A percentile compares a stretch with the other conserved stretches of the same genome.
These are phyloP conservation scores for Forsythia viridissima DNA, from an alignment of 257 asterid species.

Conservation along the genomic window DNA sequence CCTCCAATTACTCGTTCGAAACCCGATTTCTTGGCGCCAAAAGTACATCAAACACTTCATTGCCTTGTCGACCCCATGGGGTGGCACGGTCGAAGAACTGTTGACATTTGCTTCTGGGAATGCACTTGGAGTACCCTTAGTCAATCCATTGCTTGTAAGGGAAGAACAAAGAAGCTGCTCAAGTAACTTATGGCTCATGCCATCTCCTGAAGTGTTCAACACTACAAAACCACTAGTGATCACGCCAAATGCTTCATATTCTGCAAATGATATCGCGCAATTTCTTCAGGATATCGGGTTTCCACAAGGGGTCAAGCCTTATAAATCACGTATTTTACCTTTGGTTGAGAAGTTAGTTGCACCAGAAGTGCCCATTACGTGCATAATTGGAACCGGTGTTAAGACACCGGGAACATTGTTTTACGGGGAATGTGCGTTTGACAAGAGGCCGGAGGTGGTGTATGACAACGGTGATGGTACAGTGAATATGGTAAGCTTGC, in stretches of 20 bases:
- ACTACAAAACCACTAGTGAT: slow-evolving; percentile 34
- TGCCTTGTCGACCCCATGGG: slow-evolving; percentile 85
- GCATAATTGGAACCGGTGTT: slow-evolving; percentile 66
- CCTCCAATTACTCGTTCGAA: slow-evolving; percentile 58
- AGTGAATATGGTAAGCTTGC: slow-evolving; percentile 73
- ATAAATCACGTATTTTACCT: slow-evolving; percentile 58
- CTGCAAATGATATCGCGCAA: slow-evolving; percentile 39
- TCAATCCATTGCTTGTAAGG: slow-evolving; percentile 65
- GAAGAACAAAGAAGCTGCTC: slow-evolving; percentile 71
- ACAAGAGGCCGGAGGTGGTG: slow-evolving; percentile 55
- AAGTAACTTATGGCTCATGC: slow-evolving; percentile 76
- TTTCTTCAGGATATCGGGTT: slow-evolving; percentile 73
- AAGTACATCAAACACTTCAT: slow-evolving; percentile 69
- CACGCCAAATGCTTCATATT: slow-evolving; percentile 38
- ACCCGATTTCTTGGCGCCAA: slow-evolving; percentile 52
- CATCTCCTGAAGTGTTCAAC: slow-evolving; percentile 58
- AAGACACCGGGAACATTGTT: slow-evolving; percentile 56
- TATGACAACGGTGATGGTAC: slow-evolving; percentile 94
- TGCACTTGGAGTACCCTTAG: slow-evolving; percentile 71
- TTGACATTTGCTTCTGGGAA: slow-evolving; percentile 73
- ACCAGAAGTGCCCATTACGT: slow-evolving; percentile 55
- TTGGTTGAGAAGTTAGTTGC: slow-evolving; percentile 39
- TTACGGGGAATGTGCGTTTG: slow-evolving; percentile 56
- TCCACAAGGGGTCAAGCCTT: slow-evolving; percentile 56
- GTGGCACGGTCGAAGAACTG: slow-evolving; percentile 75